Conservation (phyloP, 2,329 filamentous ascomycete species). For the Westerdykella ornata region DNA sequence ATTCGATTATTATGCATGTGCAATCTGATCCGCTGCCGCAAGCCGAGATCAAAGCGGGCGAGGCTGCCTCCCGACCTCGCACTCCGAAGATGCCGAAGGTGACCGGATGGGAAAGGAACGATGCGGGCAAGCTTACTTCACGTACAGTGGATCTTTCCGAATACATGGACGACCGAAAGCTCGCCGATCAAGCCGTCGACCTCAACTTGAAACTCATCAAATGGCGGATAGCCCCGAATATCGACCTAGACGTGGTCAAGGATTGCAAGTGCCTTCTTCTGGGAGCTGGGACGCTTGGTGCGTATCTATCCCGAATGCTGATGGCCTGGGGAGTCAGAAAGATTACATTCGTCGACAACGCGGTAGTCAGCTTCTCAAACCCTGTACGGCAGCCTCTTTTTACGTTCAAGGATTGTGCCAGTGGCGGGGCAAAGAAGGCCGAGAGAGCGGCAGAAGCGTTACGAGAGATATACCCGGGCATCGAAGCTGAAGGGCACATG, state of each 20-base stretch:
- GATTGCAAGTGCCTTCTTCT: constrained; percentile 83
- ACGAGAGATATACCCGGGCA: constrained; percentile 81
- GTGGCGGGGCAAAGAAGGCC: constrained; percentile 80
- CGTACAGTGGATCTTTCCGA: constrained; percentile 77
- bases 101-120: constrained; percentile 89
- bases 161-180: constrained; percentile 81
- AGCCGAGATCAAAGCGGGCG: constrained; percentile 8
- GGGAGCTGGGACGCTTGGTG: constrained; percentile 86
- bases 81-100: constrained; percentile 68
- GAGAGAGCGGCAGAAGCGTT: constrained; percentile 71
- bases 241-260: constrained; percentile 85
- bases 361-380: constrained; percentile 88
- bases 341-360: constrained; percentile 94
- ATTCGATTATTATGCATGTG: constrained; percentile 65
- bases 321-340: constrained; percentile 94
- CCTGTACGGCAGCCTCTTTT: constrained; percentile 93
- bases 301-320: constrained; percentile 85
- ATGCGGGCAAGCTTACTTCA: constrained; percentile 67
- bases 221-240: constrained; percentile 85
- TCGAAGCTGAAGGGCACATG: constrained; percentile 71
- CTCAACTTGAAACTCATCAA: constrained; percentile 98
- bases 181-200: constrained; percentile 92
- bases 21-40: constrained; percentile 16
- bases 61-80: constrained; percentile 14
- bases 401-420: constrained; percentile 78